Base-by-base conservation (phyloP, 345 rosid species). In the Bruguiera parviflora region DNA sequence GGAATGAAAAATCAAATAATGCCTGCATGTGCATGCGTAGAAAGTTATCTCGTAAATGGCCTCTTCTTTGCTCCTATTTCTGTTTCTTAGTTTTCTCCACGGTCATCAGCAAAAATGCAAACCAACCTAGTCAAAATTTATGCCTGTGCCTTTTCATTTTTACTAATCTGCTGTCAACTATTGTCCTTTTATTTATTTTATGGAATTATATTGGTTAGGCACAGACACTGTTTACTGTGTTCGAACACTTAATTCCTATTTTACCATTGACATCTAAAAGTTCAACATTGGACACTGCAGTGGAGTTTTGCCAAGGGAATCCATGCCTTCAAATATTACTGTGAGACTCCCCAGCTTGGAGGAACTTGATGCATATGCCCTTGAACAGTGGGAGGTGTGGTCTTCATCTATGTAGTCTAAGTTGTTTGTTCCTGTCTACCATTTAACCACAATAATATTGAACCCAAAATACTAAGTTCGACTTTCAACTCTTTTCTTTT, bases 341-440 rank as follows among this genome's bases (percentile, higher is more conserved):
- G 78, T 63, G 35, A 85, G 89, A 70, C 97, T 89, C 67, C 96
- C 96, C 57, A 91, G 83, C 64, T 76, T 70, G 71, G 85, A 86
- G 76, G 97, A 95, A 72, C 96, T 95, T 1, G 96, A 90, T 66
- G 69, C 75, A 46, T 95, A 85, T 80, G 96, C 97, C 33, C 86
- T 82, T 80, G 87, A 84, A 53, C 96, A 95, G 53, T 95, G 99
- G 99, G 96, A 92, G 96, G 96, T 92, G 79, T 68, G 85, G 77
- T 73, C 63, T 84, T 72, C 56, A 28, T 68, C 66, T 43, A 10
- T 64, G 8, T 77, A 9, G 71, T 73, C 68, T 27, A 5, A 52
- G 53, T 65, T 25, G 66, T 58, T 71, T 49, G 63, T 74, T 58
- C 49, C 22, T 67, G 21, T 55, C 66, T 74, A 39, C 43, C 21